Conservation (phyloP, 1,284 basidiomycete species). For the Fomitopsis schrenkii region DNA sequence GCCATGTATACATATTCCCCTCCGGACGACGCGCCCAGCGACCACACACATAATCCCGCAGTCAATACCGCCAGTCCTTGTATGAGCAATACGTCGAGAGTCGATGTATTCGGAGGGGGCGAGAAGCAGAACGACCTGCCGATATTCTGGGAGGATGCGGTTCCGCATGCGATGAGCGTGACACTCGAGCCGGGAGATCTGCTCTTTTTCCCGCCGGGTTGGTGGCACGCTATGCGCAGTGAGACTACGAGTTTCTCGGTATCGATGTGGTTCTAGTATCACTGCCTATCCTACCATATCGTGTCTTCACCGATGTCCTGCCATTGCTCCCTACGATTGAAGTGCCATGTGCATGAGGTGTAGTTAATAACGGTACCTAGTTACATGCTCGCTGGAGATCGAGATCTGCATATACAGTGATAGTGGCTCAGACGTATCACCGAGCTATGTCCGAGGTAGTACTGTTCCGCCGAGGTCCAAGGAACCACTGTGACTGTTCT, state of each 20-base stretch:
- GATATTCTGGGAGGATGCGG: constrained; percentile 55
- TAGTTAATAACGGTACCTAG: not conserved
- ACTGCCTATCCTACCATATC: not conserved
- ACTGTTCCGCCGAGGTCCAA: not conserved
- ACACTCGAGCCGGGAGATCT: constrained; percentile 80
- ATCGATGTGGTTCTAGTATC: constrained; percentile 74
- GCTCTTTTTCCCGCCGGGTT: constrained; percentile 84
- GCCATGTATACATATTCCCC: constrained; percentile 53
- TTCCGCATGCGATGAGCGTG: constrained; percentile 60
- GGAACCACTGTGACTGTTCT: not conserved
- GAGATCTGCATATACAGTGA: not conserved
- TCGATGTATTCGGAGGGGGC: constrained; percentile 59
- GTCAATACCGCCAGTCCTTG: constrained; percentile 35
- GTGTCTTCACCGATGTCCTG: not conserved
- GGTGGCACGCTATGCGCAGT: constrained; percentile 92
- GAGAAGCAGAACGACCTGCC: constrained; percentile 24
- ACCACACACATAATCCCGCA: constrained; percentile 31
- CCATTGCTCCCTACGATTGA: not conserved
- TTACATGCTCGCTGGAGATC: not conserved
- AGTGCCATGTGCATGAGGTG: not conserved
- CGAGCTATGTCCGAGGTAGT: not conserved
- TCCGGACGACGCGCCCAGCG: constrained; percentile 5
- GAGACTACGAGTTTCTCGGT: constrained; percentile 75
- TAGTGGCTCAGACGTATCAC: not conserved
- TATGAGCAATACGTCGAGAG: constrained; percentile 64